A percentile compares a stretch with the other conserved stretches of the same genome.
Conservation (phyloP, 306 rosid species). For the cucumber (Cucumis sativus) region Cucumber_9930_V3 NC_026658.2:15081501-15082000, state of each 20-base stretch:
- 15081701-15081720: constrained; percentile 77
- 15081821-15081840: neutral
- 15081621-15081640: constrained; percentile 55
- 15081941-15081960: constrained; percentile 78
- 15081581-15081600: constrained; percentile 44
- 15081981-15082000: constrained; percentile 76
- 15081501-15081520: constrained; percentile 46
- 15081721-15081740: constrained; percentile 86
- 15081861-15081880: constrained; percentile 53
- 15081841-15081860: neutral
- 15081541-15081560: constrained; percentile 67
- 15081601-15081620: constrained; percentile 38
- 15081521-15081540: constrained; percentile 34
- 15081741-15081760: constrained; percentile 94
- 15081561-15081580: constrained; percentile 68
- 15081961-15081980: constrained; percentile 75
- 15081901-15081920: constrained; percentile 86
- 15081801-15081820: neutral
- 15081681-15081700: constrained; percentile 78
- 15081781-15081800: constrained; percentile 12
- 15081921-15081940: constrained; percentile 78
- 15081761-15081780: constrained; percentile 86
- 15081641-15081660: constrained; percentile 44
- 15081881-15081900: constrained; percentile 92
- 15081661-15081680: constrained; percentile 56